These are phyloP conservation scores for Hypomontagnella submonticulosa DNA, from an alignment of 495 filamentous ascomycete genomes.

Conservation along the genomic window DNA sequence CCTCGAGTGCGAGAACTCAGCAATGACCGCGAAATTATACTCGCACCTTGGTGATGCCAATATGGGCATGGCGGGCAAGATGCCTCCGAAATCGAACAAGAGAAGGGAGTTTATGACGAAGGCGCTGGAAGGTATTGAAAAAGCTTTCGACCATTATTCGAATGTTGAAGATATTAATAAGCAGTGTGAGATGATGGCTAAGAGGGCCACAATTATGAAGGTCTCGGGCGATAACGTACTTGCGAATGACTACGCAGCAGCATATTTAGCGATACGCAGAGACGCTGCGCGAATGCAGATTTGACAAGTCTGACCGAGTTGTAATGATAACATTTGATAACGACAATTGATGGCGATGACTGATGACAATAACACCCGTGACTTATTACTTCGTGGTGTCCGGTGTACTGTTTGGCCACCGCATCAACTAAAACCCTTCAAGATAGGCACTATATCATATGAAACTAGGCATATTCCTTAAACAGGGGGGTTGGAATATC, in stretches of 20 bases:
- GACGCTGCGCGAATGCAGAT: slow-evolving; percentile 47
- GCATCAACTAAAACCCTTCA: no score
- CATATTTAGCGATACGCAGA: slow-evolving; percentile 70
- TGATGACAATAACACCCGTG: not conserved
- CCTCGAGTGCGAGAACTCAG: slow-evolving; percentile 76
- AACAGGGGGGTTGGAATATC: no score
- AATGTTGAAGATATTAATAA: slow-evolving; percentile 77
- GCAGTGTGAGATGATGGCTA: slow-evolving; percentile 85
- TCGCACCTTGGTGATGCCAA: slow-evolving; percentile 82
- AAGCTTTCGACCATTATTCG: slow-evolving; percentile 71
- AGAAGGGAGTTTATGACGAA: slow-evolving; percentile 71
- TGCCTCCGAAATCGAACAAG: slow-evolving; percentile 47
- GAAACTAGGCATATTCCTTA: no score
- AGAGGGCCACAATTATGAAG: slow-evolving; percentile 84
- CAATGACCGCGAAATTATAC: slow-evolving; percentile 74
- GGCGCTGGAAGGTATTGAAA: slow-evolving; percentile 74
- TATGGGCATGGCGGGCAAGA: slow-evolving; percentile 79
- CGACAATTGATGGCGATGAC: not conserved
- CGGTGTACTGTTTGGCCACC: no score
- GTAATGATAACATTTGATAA: not conserved
- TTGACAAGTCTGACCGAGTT: slow-evolving; percentile 3
- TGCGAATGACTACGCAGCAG: slow-evolving; percentile 79
- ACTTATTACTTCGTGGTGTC: no score
- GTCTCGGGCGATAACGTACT: slow-evolving; percentile 74
- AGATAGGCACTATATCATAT: no score